Conservation (phyloP, 257 asterid genomes). For the Euphrasia confusa region DNA sequence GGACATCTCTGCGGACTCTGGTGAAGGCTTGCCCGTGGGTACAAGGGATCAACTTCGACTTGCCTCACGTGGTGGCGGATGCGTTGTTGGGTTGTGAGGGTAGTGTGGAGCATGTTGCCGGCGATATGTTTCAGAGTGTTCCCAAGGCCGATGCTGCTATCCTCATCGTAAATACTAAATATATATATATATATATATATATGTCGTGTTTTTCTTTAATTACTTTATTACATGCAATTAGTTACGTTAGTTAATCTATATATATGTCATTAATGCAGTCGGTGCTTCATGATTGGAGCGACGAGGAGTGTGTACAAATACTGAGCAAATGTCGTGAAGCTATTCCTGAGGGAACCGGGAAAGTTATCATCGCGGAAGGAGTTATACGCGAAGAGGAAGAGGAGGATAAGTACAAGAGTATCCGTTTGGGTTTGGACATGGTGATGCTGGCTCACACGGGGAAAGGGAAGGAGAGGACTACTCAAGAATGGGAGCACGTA, state of each 20-base stretch:
- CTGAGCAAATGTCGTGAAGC: neutral
- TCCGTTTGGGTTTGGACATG: conserved; percentile 4
- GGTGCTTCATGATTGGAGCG: conserved; percentile 3
- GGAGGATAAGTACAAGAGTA: neutral
- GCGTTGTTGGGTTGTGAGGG: conserved; percentile 35
- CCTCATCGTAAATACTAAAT: too few relatives aligned
- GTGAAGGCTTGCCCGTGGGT: neutral
- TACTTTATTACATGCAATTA: too few relatives aligned
- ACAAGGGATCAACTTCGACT: neutral
- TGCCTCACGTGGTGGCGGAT: conserved; percentile 31
- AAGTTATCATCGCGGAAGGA: neutral
- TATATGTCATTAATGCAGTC: neutral
- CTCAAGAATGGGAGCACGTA: neutral
- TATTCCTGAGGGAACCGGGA: neutral
- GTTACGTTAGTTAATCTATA: too few relatives aligned
- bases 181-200: too few relatives aligned
- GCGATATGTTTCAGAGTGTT: conserved; percentile 54
- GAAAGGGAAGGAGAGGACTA: neutral
- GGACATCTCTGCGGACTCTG: neutral
- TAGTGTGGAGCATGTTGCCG: conserved; percentile 46
- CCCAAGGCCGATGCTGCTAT: conserved; percentile 66
- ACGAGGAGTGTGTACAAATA: neutral
- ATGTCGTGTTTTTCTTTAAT: too few relatives aligned
- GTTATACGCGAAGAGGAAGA: neutral
- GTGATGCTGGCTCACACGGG: conserved; percentile 10